Conservation (phyloP, 2,329 filamentous ascomycete species). For the Aureobasidium sp. region DNA sequence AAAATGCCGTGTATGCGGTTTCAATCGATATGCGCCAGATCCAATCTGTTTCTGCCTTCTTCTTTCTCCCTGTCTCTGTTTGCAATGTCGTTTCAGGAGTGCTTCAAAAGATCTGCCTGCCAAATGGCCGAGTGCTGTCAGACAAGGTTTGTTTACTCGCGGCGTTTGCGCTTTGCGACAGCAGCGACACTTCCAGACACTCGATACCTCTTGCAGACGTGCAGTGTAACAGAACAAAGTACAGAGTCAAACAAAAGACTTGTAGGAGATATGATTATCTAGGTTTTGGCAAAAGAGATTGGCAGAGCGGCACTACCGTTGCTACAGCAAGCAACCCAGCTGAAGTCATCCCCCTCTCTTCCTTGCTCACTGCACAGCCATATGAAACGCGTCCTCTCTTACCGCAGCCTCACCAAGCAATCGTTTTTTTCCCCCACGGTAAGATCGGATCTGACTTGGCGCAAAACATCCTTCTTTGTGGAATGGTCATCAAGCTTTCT, state of each 20-base stretch:
- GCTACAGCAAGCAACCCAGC: constrained; percentile 9
- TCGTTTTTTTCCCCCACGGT: background rate
- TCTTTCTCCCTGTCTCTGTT: background rate
- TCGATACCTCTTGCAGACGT: background rate
- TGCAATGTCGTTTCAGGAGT: background rate
- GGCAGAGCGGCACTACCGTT: constrained; percentile 9
- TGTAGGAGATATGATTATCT: background rate
- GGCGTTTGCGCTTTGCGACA: constrained; percentile 9
- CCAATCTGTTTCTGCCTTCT: background rate
- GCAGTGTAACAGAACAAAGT: background rate
- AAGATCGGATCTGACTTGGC: constrained; percentile 5
- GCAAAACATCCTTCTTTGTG: background rate
- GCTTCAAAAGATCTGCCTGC: background rate
- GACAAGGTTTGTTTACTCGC: constrained; percentile 15
- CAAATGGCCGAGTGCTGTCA: background rate
- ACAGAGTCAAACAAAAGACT: constrained; percentile 2
- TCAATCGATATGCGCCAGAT: background rate
- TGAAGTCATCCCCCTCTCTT: constrained; percentile 6
- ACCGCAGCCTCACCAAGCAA: constrained; percentile 1
- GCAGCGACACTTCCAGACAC: background rate
- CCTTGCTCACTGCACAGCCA: background rate
- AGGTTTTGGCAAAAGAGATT: constrained; percentile 12
- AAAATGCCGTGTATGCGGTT: background rate
- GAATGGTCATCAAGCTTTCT: too few relatives aligned
- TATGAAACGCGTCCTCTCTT: constrained; percentile 11